These are phyloP conservation scores for Penicillium sp. DNA, from an alignment of 2,329 filamentous ascomycete genomes.

Conservation along the genomic window DNA sequence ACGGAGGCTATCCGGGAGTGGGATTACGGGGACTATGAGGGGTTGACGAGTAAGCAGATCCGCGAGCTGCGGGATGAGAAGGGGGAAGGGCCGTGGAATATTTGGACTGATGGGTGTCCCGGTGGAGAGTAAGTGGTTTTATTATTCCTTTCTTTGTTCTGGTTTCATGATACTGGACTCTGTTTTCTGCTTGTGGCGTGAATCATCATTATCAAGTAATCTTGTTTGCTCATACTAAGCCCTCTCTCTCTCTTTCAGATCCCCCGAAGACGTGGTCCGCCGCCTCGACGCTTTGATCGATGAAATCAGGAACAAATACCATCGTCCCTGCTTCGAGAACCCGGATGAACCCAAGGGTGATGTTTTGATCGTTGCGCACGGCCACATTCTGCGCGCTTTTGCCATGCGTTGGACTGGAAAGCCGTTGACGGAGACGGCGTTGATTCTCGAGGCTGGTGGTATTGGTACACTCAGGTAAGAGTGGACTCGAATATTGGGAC, in stretches of 20 bases:
- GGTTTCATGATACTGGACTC: not conserved
- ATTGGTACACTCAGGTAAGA: conserved; percentile 71
- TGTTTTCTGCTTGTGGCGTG: not conserved
- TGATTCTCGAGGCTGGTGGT: conserved; percentile 85
- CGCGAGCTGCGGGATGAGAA: conserved; percentile 53
- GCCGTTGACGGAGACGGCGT: conserved; percentile 67
- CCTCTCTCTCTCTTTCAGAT: conserved; percentile 47
- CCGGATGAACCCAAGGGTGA: conserved; percentile 54
- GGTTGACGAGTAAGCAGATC: conserved; percentile 69
- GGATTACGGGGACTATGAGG: conserved; percentile 87
- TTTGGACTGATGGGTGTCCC: conserved; percentile 84
- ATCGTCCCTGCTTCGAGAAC: conserved; percentile 59
- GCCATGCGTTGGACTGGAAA: conserved; percentile 81
- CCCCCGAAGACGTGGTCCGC: conserved; percentile 66
- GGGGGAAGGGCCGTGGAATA: conserved; percentile 68
- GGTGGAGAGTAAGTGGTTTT: conserved; percentile 66
- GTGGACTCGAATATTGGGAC: not conserved
- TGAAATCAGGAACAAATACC: conserved; percentile 66
- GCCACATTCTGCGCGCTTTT: conserved; percentile 82
- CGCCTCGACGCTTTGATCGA: conserved; percentile 72
- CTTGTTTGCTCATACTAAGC: not conserved
- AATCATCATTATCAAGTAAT: not conserved
- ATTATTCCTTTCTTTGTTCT: not conserved
- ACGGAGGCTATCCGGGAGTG: conserved; percentile 75
- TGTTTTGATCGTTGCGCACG: conserved; percentile 79